These are phyloP conservation scores for Manihot esculenta DNA, from an alignment of 441 rosid species.

Conservation along the genomic window DNA sequence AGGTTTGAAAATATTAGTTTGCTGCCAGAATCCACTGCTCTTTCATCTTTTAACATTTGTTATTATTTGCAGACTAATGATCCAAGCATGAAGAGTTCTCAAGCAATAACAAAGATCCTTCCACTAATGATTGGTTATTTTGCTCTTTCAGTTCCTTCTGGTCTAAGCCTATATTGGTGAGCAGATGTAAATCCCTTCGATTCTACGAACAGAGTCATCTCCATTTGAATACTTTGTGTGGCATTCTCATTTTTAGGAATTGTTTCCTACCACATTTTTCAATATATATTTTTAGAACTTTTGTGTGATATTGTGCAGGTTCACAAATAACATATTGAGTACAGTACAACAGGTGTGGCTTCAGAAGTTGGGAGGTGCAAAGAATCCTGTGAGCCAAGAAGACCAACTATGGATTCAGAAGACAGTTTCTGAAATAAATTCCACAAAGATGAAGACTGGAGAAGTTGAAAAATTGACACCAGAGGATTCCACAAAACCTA, in stretches of 20 bases:
- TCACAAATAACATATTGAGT: slow-evolving; percentile 88
- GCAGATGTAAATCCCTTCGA: slow-evolving; percentile 27
- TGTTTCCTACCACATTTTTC: slow-evolving; percentile 7
- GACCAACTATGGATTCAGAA: slow-evolving; percentile 43
- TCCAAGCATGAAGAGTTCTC: slow-evolving; percentile 88
- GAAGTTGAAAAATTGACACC: slow-evolving; percentile 3
- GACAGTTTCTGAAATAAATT: slow-evolving; percentile 37
- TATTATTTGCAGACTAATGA: slow-evolving; percentile 59
- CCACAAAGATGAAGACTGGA: slow-evolving; percentile 30
- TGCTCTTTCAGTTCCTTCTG: slow-evolving; percentile 95
- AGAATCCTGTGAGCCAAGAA: slow-evolving; percentile 47
- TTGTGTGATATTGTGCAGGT: slow-evolving; percentile 43
- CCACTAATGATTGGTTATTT: slow-evolving; percentile 94
- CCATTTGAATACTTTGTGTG: neutral
- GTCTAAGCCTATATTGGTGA: slow-evolving; percentile 97
- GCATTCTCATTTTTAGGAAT: neutral
- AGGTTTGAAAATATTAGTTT: neutral
- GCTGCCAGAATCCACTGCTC: neutral
- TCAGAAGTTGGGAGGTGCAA: slow-evolving; percentile 85
- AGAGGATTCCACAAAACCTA: slow-evolving; percentile 28
- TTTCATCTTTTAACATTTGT: neutral
- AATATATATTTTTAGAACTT: slow-evolving; percentile 17
- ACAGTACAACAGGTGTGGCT: slow-evolving; percentile 93
- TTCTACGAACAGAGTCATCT: neutral
- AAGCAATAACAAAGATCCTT: slow-evolving; percentile 72